Percentiles rank a stretch among this genome's conserved stretches.
Conservation (phyloP, 2,329 filamentous ascomycete species). For the Trichoderma lentiforme region DNA sequence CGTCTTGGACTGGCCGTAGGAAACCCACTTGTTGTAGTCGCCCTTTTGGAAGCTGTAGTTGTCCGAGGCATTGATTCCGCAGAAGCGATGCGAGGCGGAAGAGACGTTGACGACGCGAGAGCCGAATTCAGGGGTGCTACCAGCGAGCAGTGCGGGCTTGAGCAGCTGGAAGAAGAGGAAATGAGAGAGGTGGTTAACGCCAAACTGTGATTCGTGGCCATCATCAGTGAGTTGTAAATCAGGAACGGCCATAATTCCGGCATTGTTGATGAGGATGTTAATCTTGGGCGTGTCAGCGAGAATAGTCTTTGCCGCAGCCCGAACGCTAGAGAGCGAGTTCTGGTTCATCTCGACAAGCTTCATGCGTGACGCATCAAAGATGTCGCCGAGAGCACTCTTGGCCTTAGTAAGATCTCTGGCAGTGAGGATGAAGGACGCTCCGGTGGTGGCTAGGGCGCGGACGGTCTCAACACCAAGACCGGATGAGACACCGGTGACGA, state of each 20-base stretch:
- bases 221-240: constrained; percentile 21
- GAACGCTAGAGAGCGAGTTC: constrained; percentile 23
- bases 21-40: constrained; percentile 29
- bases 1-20: constrained; percentile 48
- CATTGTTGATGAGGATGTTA: constrained; percentile 43
- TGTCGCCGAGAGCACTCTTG: constrained; percentile 26
- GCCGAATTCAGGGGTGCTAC: neutral
- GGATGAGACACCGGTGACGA: constrained; percentile 38
- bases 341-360: constrained; percentile 19
- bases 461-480: constrained; percentile 39
- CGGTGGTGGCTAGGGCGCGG: constrained; percentile 36
- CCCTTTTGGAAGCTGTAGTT: constrained; percentile 23
- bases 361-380: constrained; percentile 16
- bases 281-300: constrained; percentile 29
- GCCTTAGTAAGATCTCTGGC: constrained; percentile 36
- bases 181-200: constrained; percentile 27
- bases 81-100: neutral
- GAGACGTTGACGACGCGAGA: constrained; percentile 11
- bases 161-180: constrained; percentile 31
- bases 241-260: constrained; percentile 38
- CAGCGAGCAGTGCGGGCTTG: neutral
- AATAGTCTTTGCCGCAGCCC: constrained; percentile 32
- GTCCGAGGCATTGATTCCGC: constrained; percentile 2
- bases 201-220: constrained; percentile 28
- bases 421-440: constrained; percentile 36